phyloP scores from a whole-genome alignment of 495 filamentous ascomycete species.

The Xylaria bambusicola region DNA sequence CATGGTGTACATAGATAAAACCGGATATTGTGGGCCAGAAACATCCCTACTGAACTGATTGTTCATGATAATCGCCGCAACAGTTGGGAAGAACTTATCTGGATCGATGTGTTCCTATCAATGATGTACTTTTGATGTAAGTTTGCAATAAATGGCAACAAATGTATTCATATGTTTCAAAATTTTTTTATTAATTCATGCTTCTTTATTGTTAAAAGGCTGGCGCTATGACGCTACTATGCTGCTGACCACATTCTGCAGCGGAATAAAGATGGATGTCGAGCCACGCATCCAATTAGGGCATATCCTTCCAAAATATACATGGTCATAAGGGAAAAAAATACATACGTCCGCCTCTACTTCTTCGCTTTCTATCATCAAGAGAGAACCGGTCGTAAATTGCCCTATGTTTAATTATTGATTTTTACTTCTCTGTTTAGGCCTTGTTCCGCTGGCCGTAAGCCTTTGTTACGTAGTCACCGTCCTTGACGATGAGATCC shows the following conservation, averaged over 20 bases:
- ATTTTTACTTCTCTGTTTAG: background rate
- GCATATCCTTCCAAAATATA: background rate
- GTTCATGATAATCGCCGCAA: too few species aligned
- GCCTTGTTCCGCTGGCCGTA: slow-evolving; percentile 78
- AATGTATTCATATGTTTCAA: background rate
- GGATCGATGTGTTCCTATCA: too few species aligned
- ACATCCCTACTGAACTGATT: too few species aligned
- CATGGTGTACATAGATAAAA: too few species aligned
- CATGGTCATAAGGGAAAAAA: background rate
- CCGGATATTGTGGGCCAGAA: too few species aligned
- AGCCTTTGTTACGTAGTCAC: slow-evolving; percentile 94
- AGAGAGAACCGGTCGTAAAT: too few species aligned
- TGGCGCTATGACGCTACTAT: slow-evolving; percentile 8
- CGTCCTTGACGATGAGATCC: slow-evolving; percentile 89
- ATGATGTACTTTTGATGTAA: too few species aligned
- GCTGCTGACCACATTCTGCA: background rate
- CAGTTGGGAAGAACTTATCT: too few species aligned
- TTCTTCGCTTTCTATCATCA: too few species aligned
- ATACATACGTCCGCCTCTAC: background rate
- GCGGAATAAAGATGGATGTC: background rate
- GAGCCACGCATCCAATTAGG: background rate
- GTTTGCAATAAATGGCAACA: background rate
- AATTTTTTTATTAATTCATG: background rate
- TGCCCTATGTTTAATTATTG: background rate
- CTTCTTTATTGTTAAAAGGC: background rate